Conservation (phyloP, 768 basidiomycete genomes). For the Leccinum fibrillosum region DNA sequence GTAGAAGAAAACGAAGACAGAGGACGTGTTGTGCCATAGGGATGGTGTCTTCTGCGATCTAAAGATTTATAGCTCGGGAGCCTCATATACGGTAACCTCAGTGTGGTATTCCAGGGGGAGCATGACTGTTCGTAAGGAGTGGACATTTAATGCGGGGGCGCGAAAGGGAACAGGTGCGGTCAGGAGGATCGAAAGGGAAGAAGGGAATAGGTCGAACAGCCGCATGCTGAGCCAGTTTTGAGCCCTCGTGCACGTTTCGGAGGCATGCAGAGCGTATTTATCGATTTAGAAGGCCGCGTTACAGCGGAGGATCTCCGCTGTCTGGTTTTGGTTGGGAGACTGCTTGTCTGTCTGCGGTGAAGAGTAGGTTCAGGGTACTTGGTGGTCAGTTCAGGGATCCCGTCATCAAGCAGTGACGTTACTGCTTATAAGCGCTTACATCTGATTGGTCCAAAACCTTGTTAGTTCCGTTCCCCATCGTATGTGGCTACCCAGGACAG, state of each 20-base stretch:
- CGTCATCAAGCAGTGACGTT: conserved; percentile 1
- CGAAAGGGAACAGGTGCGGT: background rate
- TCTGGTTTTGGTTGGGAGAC: conserved; percentile 18
- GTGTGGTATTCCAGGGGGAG: conserved; percentile 7
- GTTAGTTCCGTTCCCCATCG: conserved; percentile 5
- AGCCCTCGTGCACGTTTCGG: conserved; percentile 22
- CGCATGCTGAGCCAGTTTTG: conserved; percentile 13
- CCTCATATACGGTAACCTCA: conserved; percentile 14
- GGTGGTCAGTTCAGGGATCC: conserved; percentile 8
- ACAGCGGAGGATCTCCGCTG: conserved; percentile 23
- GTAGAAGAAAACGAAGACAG: background rate
- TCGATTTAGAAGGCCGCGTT: conserved; percentile 25
- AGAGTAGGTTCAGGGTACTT: conserved; percentile 8
- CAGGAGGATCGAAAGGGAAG: background rate
- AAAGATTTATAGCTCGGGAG: conserved; percentile 22
- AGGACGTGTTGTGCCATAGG: conserved; percentile 12
- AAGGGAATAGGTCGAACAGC: conserved; percentile 1
- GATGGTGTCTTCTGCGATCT: conserved; percentile 18
- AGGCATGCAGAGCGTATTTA: conserved; percentile 21
- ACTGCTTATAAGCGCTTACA: conserved; percentile 2
- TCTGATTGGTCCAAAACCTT: conserved; percentile 11
- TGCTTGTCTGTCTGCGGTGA: conserved; percentile 12
- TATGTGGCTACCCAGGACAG: conserved; percentile 1
- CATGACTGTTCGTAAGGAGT: conserved; percentile 18
- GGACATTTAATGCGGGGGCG: conserved; percentile 10